Conservation (phyloP, 2,329 filamentous ascomycete genomes). For the Berkeleyomyces basicola region DNA sequence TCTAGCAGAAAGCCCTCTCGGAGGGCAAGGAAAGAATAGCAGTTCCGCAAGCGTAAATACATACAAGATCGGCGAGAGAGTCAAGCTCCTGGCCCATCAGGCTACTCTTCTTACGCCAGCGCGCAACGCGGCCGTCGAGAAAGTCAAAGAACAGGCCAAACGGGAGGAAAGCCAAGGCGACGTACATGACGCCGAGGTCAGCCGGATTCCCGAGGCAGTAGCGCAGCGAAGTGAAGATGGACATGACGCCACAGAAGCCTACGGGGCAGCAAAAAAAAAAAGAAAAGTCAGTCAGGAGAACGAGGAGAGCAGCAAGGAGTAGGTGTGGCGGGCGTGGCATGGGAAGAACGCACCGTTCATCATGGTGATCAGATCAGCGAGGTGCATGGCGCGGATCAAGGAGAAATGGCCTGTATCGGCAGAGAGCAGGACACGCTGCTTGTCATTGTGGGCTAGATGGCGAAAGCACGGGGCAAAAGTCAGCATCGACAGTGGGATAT, state of each 20-base stretch:
- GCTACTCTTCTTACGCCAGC: slow-evolving; percentile 92
- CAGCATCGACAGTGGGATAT: not conserved
- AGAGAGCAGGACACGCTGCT: slow-evolving; percentile 58
- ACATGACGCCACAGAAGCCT: slow-evolving; percentile 83
- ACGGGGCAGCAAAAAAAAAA: not conserved
- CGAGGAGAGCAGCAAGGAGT: not conserved
- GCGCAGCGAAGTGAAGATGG: slow-evolving; percentile 83
- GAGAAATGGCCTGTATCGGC: slow-evolving; percentile 59
- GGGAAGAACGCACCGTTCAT: slow-evolving; percentile 43
- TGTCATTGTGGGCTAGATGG: slow-evolving; percentile 40
- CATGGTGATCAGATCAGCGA: slow-evolving; percentile 72
- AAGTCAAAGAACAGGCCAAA: slow-evolving; percentile 96
- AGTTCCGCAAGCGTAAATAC: slow-evolving; percentile 17
- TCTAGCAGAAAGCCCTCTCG: not conserved
- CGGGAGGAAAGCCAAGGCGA: slow-evolving; percentile 73
- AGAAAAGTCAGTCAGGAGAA: not conserved
- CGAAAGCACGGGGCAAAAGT: not conserved
- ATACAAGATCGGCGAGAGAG: slow-evolving; percentile 83
- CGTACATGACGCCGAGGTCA: slow-evolving; percentile 55
- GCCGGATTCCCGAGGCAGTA: slow-evolving; percentile 66
- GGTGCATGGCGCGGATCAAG: slow-evolving; percentile 51
- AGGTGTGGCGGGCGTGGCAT: not conserved
- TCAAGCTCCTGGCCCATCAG: slow-evolving; percentile 97
- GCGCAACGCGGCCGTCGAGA: slow-evolving; percentile 89
- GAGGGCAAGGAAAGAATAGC: not conserved